These are phyloP conservation scores for Penicillium nordicum DNA, from an alignment of 2,329 filamentous ascomycete species.

Conservation along the genomic window DNA sequence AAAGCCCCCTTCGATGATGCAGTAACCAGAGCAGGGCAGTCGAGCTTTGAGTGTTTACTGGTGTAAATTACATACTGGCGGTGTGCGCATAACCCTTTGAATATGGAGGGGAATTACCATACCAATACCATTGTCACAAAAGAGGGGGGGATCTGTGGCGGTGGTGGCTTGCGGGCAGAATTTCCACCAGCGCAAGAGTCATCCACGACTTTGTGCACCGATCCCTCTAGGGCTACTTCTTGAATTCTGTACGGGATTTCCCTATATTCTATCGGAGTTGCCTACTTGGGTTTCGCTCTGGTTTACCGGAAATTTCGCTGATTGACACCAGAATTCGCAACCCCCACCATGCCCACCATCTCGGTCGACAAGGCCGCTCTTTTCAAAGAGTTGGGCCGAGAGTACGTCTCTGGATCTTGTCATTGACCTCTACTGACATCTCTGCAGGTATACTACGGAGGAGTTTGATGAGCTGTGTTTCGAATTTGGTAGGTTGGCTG, in stretches of 20 bases:
- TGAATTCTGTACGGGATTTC: conserved; percentile 3
- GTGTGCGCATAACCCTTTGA: not conserved
- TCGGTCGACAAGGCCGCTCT: conserved; percentile 93
- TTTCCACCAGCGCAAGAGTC: conserved; percentile 24
- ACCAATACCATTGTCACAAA: conserved; percentile 19
- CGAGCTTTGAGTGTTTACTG: conserved; percentile 4
- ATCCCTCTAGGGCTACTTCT: conserved; percentile 6
- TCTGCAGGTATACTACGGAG: conserved; percentile 73
- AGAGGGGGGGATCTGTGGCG: conserved; percentile 32
- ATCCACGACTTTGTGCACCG: conserved; percentile 13
- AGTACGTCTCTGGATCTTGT: conserved; percentile 55
- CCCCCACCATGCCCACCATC: conserved; percentile 83
- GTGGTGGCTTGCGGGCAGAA: conserved; percentile 31
- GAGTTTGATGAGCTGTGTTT: conserved; percentile 98
- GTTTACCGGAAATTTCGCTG: not conserved
- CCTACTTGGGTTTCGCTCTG: not conserved
- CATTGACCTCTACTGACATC: not conserved
- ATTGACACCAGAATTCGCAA: conserved; percentile 21
- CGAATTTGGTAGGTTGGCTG: conserved; percentile 68
- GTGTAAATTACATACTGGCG: conserved; percentile 25
- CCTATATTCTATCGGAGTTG: conserved; percentile 3
- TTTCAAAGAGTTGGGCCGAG: conserved; percentile 84
- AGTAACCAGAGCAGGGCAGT: conserved; percentile 6
- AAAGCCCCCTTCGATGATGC: conserved; percentile 16
- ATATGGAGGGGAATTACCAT: conserved; percentile 12